Evolutionary conservation across 805 yeast genomes (phyloP), one percentile per base, ranked within the genome.

Genomic region (Myxozyma kluyveri): DNA sequence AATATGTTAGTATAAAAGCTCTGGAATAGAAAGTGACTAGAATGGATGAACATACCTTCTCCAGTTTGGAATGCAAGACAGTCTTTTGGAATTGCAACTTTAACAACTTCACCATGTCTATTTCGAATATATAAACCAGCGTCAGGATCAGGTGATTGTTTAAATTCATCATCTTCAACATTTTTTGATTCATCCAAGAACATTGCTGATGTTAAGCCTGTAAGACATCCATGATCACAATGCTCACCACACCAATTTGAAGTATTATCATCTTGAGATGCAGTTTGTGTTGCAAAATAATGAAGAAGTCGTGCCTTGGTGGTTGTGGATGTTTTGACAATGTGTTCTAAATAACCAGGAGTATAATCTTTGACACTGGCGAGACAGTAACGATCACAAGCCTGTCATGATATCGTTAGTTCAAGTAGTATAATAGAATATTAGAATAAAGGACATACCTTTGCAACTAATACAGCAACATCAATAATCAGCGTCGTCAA

Each of bases 51-150:
- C 32, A 6, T 47, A 47, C 51, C 51, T 49, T 78, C 70, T 1
- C 86, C 86, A 1, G 83, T 78, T 61, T 81, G 84, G 63, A 81
- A 81, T 1, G 83, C 84, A 22, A 81, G 61, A 59, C 82, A 77
- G 54, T 80, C 78, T 3, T 61, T 55, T 0, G 85, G 84, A 31
- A 81, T 80, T 23, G 66, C 63, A n/a, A 80, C 82, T 53, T 79
- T 75, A 18, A 75, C 76, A 4, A 71, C 62, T 2, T 68, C 63
- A 9, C 78, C 76, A 6, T 62, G 63, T 23, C 84, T 67, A 61
- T 73, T 70, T 22, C 71, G 70, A 45, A 81, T 79, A 55, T 75
- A 79, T 7, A 80, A 66, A 0, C 84, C 84, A 0, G 81, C 67
- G 1, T 64, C 65, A 0, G 74, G 65, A 57, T 76, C 81, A 0